These are phyloP conservation scores for Pseudogymnoascus sp. DNA, from an alignment of 2,329 filamentous ascomycete species.

Conservation along the genomic window DNA sequence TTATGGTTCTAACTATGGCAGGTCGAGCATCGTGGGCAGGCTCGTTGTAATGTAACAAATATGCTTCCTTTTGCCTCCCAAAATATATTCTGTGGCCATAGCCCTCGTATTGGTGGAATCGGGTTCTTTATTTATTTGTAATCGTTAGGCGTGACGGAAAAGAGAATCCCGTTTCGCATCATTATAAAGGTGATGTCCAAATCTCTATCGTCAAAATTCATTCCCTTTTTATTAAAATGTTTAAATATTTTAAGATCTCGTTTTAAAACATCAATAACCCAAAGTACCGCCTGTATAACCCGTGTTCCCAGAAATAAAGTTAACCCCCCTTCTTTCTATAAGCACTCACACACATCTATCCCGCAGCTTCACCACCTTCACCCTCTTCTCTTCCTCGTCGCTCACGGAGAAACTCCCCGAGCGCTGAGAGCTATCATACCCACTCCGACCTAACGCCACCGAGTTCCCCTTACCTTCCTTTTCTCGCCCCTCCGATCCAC, in stretches of 20 bases:
- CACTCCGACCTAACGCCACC: neutral
- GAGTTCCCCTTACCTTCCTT: neutral
- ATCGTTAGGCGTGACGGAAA: too few species aligned
- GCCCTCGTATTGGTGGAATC: neutral
- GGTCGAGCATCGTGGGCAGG: neutral
- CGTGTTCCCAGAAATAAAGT: neutral
- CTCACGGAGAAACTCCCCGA: neutral
- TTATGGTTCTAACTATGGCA: neutral
- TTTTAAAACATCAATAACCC: neutral
- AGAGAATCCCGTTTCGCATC: neutral
- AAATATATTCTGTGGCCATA: neutral
- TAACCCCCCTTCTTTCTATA: neutral
- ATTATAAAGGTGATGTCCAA: neutral
- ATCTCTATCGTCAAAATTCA: neutral
- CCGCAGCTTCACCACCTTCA: neutral
- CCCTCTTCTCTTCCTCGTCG: neutral
- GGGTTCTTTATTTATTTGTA: neutral
- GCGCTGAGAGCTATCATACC: neutral
- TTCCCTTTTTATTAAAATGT: neutral
- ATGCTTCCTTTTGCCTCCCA: neutral
- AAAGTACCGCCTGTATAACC: neutral
- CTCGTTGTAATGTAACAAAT: neutral
- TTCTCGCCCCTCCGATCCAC: neutral
- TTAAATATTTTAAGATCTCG: neutral
- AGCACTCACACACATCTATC: neutral